Evolutionary conservation across 306 rosid species (phyloP), one percentile per base, ranked within the genome.

Genomic region (Crotalaria pallida): DNA sequence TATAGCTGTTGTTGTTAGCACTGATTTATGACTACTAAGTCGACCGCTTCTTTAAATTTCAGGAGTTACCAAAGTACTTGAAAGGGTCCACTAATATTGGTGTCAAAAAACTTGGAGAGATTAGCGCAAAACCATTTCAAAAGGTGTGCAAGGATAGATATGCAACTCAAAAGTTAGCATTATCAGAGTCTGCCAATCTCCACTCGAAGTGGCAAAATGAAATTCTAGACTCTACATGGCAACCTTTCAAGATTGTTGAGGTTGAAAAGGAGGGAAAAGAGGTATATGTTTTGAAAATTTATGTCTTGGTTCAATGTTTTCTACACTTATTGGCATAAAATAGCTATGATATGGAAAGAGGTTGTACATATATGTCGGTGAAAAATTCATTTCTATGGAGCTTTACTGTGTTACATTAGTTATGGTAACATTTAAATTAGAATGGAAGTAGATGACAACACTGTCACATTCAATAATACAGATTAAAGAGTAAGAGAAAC

Each of bases 201-300:
- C 24, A 2, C 31, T 24, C 18, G 1, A 58, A 71, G 59, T 71
- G 59, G 59, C 49, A 15, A 31, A 47, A 47, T 7, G 10, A 58
- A 71, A 29, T 58, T 58, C 16, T 29, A 9, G 76, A 71, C 31
- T 71, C 76, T 58, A 29, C 45, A 7, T 29, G 76, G 59, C 68
- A 71, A 13, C 76, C 67, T 71, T 33, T 47, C 22, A 43, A 7
- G 56, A 17, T 19, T 56, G 4, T 41, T 10, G 57, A 26, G 1
- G 57, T 31, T 59, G 68, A 71, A 29, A 49, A 67, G 51, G 23
- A 60, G 18, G 49, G 36, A 31, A 56, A 65, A 0, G 58, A 47
- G 58, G 71, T 27, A 65, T 27, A n/a, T 21, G 0, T 62, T 60
- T 38, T 10, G 44, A 38, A 38, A 38, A 10, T 10, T 38, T 38